phyloP scores from a whole-genome alignment of 2,329 filamentous ascomycete genomes.

The Dactylellina parvicollis region DNA sequence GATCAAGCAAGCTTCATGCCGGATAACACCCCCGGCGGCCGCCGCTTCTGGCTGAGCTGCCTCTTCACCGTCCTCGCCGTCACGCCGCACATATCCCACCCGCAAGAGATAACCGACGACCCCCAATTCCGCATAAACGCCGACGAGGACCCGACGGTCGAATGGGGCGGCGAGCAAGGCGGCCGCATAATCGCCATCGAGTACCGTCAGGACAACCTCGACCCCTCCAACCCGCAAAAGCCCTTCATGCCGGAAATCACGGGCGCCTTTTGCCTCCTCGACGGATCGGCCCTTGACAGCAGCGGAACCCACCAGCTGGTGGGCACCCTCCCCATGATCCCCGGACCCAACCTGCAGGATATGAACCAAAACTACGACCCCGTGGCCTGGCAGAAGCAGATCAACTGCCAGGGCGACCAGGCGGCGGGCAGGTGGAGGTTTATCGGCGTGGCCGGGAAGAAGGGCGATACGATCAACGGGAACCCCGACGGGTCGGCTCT shows the following conservation, averaged over 20 bases:
- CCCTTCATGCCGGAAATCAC: neutral
- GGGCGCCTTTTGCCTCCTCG: conserved; percentile 30
- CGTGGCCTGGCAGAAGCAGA: conserved; percentile 1
- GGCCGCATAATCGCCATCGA: conserved; percentile 37
- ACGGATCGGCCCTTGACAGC: neutral
- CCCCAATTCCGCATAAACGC: neutral
- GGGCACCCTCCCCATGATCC: neutral
- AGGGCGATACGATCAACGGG: conserved; percentile 15
- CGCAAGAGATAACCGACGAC: neutral
- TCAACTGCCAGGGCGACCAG: conserved; percentile 13
- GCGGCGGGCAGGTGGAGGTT: conserved; percentile 9
- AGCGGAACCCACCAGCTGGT: conserved; percentile 6
- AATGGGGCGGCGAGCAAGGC: conserved; percentile 21
- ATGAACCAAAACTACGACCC: conserved; percentile 12
- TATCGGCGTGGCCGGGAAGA: conserved; percentile 14
- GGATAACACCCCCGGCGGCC: neutral
- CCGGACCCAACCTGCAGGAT: neutral
- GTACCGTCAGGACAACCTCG: conserved; percentile 11
- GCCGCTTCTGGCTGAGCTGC: neutral
- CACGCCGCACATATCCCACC: neutral
- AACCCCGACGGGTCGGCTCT: conserved; percentile 10
- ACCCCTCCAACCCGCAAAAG: neutral
- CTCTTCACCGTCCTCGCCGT: neutral
- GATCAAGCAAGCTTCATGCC: neutral
- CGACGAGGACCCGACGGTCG: neutral